Percentiles rank a stretch among this genome's conserved stretches.
Evolutionary conservation across 1,284 basidiomycete genomes (phyloP).

Genomic region (Paramarasmius palmivorus): DNA sequence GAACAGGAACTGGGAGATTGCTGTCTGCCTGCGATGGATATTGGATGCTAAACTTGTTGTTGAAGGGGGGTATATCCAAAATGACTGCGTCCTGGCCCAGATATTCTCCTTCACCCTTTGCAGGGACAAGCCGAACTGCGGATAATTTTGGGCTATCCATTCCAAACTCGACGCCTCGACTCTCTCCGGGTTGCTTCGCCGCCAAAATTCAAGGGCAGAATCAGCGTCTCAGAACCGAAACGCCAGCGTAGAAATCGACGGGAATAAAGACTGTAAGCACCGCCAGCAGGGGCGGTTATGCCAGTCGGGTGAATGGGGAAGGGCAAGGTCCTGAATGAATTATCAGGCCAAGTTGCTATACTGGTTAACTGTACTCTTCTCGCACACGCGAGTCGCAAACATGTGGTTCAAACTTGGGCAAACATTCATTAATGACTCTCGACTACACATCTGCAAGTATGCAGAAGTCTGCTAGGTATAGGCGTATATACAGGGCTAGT

Average conservation of each 20-base stretch:
- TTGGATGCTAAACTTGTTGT: slow-evolving; percentile 14
- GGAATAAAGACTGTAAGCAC: not conserved
- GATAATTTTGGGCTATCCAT: not conserved
- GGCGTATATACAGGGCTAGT: not conserved
- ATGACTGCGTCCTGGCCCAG: slow-evolving; percentile 12
- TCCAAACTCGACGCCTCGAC: not conserved
- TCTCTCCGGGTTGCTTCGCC: not conserved
- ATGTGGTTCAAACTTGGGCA: too few species aligned
- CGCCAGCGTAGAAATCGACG: slow-evolving; percentile 3
- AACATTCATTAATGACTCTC: too few species aligned
- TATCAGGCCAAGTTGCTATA: not conserved
- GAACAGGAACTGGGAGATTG: slow-evolving; percentile 7
- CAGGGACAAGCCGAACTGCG: slow-evolving; percentile 1
- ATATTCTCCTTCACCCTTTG: slow-evolving; percentile 4
- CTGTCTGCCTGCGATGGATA: slow-evolving; percentile 10
- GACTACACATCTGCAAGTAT: not conserved
- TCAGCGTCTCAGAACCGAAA: not conserved
- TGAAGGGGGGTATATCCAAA: slow-evolving; percentile 10
- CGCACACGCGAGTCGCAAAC: not conserved
- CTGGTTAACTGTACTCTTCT: too few species aligned
- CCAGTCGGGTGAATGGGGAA: not conserved
- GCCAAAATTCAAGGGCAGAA: not conserved
- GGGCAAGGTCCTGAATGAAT: not conserved
- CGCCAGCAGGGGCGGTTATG: not conserved
- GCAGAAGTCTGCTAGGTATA: not conserved